Percentiles rank a stretch among this genome's conserved stretches.
These are phyloP conservation scores for Tuber melanosporum DNA, from an alignment of 495 filamentous ascomycete genomes.

Conservation along the genomic window DNA sequence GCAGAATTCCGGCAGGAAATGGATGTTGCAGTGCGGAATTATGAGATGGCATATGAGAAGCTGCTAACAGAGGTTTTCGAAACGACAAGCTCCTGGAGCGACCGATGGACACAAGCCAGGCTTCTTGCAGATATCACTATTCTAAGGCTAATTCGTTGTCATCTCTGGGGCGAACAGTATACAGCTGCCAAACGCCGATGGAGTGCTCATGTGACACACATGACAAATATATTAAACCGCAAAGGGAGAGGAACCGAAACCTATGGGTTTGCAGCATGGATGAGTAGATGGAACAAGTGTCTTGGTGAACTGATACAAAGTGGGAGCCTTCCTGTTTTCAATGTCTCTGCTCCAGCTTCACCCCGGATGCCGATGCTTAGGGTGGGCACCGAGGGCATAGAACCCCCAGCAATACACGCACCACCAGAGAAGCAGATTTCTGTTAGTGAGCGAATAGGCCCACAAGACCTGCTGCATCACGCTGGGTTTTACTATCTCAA, in stretches of 20 bases:
- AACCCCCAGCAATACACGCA: constrained; percentile 49
- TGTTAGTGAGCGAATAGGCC: constrained; percentile 58
- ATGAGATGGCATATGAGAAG: constrained; percentile 74
- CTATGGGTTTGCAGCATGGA: constrained; percentile 38
- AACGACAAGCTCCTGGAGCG: constrained; percentile 76
- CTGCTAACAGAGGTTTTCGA: constrained; percentile 78
- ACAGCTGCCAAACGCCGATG: constrained; percentile 70
- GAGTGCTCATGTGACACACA: constrained; percentile 62
- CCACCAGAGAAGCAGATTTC: constrained; percentile 59
- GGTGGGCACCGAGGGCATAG: constrained; percentile 17
- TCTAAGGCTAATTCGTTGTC: constrained; percentile 69
- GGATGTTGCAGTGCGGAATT: constrained; percentile 74
- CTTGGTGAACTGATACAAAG: constrained; percentile 33
- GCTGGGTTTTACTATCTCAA: constrained; percentile 77
- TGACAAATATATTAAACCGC: constrained; percentile 68
- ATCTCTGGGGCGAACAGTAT: constrained; percentile 67
- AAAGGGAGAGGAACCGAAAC: constrained; percentile 65
- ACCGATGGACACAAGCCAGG: constrained; percentile 77
- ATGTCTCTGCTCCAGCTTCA: neutral
- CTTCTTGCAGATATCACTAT: constrained; percentile 72
- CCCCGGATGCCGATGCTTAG: constrained; percentile 8
- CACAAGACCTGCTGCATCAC: constrained; percentile 79
- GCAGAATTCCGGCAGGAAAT: constrained; percentile 87
- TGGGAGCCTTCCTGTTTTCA: constrained; percentile 31
- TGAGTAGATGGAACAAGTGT: constrained; percentile 35